Base-by-base conservation (phyloP, 2,329 filamentous ascomycete genomes). In the Cladorrhinum sp. region DNA sequence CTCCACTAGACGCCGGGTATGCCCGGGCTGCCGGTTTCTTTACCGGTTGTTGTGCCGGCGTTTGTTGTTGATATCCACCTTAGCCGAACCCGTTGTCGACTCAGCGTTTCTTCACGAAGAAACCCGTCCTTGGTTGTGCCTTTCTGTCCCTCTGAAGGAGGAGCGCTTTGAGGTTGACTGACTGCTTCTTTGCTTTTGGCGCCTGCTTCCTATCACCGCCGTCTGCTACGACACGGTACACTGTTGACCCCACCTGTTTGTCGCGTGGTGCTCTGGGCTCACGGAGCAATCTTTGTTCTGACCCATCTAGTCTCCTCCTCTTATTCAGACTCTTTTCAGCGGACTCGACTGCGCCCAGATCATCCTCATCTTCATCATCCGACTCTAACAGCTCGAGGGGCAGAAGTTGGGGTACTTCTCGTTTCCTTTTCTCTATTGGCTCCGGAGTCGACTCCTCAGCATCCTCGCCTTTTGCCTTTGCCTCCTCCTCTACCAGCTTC, bases 381-480 rank as follows among this genome's bases (percentile, higher is more conserved):
- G 82, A 83, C 63, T 84, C 81, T 27, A 86, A 76, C 62, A 84
- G 78, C 64, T 84, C 81, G 29, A 75, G 77, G 0, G 84, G 83
- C 1, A 86, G 76, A 10, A 81, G 69, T 41, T 77, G 72, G 1
- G 81, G 79, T 2, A 81, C 67, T 5, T 70, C 64, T 55, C 68
- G 62, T 65, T 73, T 78, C 49, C 74, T 65, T 64, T 67, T 69
- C 61, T 66, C 66, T 8, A 51, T 41, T 29, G 61, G 57, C 23
- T 65, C 50, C 9, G 59, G 50, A 6, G 58, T 41, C 2, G 59
- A 55, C 6, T 65, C 67, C 9, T 64, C 61, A 10, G 56, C 61
- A 2, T 63, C 67, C 1, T 70, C 62, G 4, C 66, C 64, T 5
- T 66, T 65, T 32, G 71, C 64, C 29, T 68, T 67, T 20, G 65